phyloP scores from a whole-genome alignment of 139 green algal genomes.

The Dunaliella sp. region DNA sequence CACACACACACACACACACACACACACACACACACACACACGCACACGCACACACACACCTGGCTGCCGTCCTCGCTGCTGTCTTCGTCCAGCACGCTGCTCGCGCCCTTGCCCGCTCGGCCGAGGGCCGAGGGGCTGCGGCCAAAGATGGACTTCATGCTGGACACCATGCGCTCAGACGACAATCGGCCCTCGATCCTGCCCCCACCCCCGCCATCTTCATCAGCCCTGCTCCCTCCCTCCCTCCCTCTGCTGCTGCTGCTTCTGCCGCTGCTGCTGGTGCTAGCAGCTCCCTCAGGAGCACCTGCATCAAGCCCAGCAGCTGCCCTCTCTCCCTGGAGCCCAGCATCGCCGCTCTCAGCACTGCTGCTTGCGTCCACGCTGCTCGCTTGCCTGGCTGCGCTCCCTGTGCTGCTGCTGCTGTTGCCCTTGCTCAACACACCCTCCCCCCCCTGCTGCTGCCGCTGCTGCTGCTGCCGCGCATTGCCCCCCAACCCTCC shows the following conservation, averaged over 20 bases:
- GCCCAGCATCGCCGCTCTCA: not conserved
- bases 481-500: not conserved
- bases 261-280: conserved; percentile 1
- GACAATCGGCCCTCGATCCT: not conserved
- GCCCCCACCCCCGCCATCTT: not conserved
- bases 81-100: not conserved
- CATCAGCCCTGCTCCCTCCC: not conserved
- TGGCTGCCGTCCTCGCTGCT: not conserved
- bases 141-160: not conserved
- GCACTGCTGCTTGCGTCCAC: not conserved
- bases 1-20: not conserved
- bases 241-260: not conserved
- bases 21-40: not conserved
- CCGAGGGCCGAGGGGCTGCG: not conserved
- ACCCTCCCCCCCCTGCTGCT: not conserved
- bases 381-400: not conserved
- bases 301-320: no score
- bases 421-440: not conserved
- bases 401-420: conserved; percentile 4
- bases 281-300: conserved; percentile 3
- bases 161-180: not conserved
- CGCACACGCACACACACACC: not conserved
- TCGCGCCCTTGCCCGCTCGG: not conserved
- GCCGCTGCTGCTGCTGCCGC: not conserved
- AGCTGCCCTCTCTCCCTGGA: no score